A percentile compares a stretch with the other conserved stretches of the same genome.
These are phyloP conservation scores for Cryphonectria radicalis DNA, from an alignment of 2,329 filamentous ascomycete genomes.

Conservation along the genomic window DNA sequence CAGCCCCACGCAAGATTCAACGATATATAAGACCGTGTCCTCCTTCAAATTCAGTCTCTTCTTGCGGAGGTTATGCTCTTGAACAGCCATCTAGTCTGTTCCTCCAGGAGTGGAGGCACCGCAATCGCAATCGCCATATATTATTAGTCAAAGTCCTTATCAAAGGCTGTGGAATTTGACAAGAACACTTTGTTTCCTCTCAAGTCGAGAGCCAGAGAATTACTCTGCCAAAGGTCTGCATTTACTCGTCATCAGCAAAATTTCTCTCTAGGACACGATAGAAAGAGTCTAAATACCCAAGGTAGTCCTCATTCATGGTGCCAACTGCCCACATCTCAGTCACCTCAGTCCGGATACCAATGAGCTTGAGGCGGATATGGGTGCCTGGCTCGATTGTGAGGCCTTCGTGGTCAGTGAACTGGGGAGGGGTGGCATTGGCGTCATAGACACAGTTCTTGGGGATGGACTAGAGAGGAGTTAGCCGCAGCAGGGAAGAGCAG, in stretches of 20 bases:
- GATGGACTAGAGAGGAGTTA: conserved; percentile 69
- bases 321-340: conserved; percentile 96
- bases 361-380: conserved; percentile 90
- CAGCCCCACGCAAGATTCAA: background rate
- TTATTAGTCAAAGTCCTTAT: background rate
- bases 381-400: conserved; percentile 92
- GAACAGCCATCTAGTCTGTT: background rate
- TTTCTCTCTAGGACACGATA: background rate
- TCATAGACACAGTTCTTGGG: conserved; percentile 92
- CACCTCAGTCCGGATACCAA: conserved; percentile 91
- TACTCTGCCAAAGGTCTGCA: conserved; percentile 28
- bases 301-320: conserved; percentile 87
- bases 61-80: too few relatives aligned
- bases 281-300: conserved; percentile 55
- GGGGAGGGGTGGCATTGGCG: conserved; percentile 92
- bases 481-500: conserved; percentile 18
- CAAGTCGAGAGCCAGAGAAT: background rate
- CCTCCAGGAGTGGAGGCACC: background rate
- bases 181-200: background rate
- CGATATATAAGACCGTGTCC: background rate
- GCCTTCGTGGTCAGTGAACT: conserved; percentile 94
- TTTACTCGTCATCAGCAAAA: conserved; percentile 8
- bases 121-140: background rate
- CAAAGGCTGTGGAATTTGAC: background rate
- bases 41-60: background rate